phyloP scores from a whole-genome alignment of 352 stramenopile species.

The Phytophthora pseudosyringae region DNA sequence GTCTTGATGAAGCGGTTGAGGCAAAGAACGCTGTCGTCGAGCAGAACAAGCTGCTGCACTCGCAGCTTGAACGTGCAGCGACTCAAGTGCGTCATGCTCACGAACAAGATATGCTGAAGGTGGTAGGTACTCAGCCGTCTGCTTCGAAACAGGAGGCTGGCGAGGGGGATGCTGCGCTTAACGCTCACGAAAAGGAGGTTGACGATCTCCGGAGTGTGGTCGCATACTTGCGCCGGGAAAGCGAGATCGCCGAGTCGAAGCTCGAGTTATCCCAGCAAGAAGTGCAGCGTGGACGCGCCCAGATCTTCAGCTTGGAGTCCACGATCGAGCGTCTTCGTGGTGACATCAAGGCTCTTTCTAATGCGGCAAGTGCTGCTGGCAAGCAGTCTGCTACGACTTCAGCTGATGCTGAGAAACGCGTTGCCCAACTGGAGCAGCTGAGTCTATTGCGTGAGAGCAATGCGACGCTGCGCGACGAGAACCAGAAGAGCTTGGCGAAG shows the following conservation, averaged over 20 bases:
- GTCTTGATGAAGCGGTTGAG: conserved; percentile 52
- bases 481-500: conserved; percentile 59
- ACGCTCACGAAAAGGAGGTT: conserved; percentile 61
- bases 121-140: conserved; percentile 12
- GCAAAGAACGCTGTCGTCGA: conserved; percentile 59
- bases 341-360: conserved; percentile 57
- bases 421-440: conserved; percentile 74
- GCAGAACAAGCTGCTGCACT: conserved; percentile 81
- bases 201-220: conserved; percentile 79
- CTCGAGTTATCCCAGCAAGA: conserved; percentile 75
- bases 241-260: conserved; percentile 73
- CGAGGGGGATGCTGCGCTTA: conserved; percentile 23
- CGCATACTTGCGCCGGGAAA: conserved; percentile 72
- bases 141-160: conserved; percentile 32
- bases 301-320: conserved; percentile 65
- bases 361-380: conserved; percentile 18
- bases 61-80: conserved; percentile 68
- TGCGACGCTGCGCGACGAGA: conserved; percentile 76
- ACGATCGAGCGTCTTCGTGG: conserved; percentile 63
- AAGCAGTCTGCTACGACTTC: conserved; percentile 17
- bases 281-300: conserved; percentile 56
- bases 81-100: conserved; percentile 65
- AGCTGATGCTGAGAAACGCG: conserved; percentile 54
- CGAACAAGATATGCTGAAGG: conserved; percentile 58
- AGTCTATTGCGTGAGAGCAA: conserved; percentile 83